Evolutionary conservation across 768 basidiomycete species (phyloP).

Genomic region (Amanita pseudoporphyria): DNA sequence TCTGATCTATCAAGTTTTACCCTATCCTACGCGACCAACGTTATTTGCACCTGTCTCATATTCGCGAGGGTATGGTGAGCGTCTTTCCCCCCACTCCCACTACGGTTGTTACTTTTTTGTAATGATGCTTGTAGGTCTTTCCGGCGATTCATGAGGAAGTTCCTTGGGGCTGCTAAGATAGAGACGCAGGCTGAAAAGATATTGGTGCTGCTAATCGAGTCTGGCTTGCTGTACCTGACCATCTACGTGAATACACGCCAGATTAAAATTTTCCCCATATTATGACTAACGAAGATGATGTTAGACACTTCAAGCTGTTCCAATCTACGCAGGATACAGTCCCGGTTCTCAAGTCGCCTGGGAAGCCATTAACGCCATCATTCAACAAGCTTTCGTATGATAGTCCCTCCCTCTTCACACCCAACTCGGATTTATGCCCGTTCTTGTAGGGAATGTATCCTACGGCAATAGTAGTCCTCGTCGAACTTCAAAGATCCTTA

Average conservation of each 20-base stretch:
- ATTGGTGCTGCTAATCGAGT: constrained; percentile 19
- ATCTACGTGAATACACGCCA: constrained; percentile 15
- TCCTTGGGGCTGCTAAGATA: constrained; percentile 16
- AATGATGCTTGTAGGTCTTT: constrained; percentile 15
- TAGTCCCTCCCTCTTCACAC: background rate
- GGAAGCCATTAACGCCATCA: constrained; percentile 20
- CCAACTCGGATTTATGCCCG: background rate
- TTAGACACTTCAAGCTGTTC: constrained; percentile 21
- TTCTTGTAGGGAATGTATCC: constrained; percentile 3
- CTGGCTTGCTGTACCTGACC: constrained; percentile 18
- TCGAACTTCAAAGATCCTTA: constrained; percentile 1
- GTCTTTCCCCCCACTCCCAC: too few relatives aligned
- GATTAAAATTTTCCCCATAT: background rate
- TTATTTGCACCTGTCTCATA: constrained; percentile 21
- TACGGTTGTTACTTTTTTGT: too few relatives aligned
- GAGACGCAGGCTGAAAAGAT: constrained; percentile 20
- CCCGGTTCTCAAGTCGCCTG: constrained; percentile 15
- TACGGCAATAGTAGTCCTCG: constrained; percentile 2
- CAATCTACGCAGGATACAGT: constrained; percentile 19
- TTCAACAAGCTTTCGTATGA: constrained; percentile 20
- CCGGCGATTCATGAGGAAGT: constrained; percentile 16
- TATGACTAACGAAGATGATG: background rate
- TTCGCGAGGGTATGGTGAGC: constrained; percentile 18
- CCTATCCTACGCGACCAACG: constrained; percentile 20
- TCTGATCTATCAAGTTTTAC: constrained; percentile 21